A percentile compares a stretch with the other conserved stretches of the same genome.
These are phyloP conservation scores for Monosporascus cannonballus DNA, from an alignment of 2,329 filamentous ascomycete species.

Conservation along the genomic window DNA sequence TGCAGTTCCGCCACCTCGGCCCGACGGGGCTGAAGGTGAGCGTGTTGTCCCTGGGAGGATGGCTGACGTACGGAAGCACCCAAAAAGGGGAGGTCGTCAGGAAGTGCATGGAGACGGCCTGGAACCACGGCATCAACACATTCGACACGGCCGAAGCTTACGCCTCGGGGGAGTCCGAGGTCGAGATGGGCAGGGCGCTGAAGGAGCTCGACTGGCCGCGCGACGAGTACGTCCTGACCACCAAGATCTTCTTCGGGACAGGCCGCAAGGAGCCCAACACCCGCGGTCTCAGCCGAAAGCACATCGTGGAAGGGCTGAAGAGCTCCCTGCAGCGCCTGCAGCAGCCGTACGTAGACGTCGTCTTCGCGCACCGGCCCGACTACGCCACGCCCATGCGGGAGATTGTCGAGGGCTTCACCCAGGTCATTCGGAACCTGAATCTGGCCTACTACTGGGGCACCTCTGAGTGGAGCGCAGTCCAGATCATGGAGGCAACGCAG, in stretches of 20 bases:
- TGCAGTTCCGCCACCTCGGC: conserved; percentile 38
- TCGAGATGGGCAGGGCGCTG: conserved; percentile 45
- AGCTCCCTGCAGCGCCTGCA: conserved; percentile 52
- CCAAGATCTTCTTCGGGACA: conserved; percentile 46
- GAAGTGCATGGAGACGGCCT: conserved; percentile 41
- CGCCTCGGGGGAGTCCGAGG: conserved; percentile 40
- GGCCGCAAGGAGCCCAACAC: conserved; percentile 53
- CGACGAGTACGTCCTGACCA: conserved; percentile 48
- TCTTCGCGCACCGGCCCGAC: conserved; percentile 57
- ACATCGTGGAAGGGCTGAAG: conserved; percentile 52
- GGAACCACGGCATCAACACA: conserved; percentile 47
- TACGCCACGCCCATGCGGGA: conserved; percentile 54
- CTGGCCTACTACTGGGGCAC: conserved; percentile 61
- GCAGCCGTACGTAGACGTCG: conserved; percentile 60
- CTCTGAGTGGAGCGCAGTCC: conserved; percentile 51
- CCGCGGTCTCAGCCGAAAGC: conserved; percentile 42
- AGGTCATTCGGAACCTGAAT: conserved; percentile 46
- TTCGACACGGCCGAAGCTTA: conserved; percentile 49
- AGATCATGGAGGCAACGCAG: conserved; percentile 52
- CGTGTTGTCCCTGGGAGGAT: conserved; percentile 33
- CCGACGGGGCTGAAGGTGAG: conserved; percentile 37
- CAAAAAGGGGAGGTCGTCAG: conserved; percentile 32
- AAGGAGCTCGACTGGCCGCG: conserved; percentile 47
- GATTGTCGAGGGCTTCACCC: conserved; percentile 48
- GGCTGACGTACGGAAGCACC: conserved; percentile 25